Percentiles rank a stretch among this genome's conserved stretches.
Evolutionary conservation across 2,329 filamentous ascomycete species (phyloP).

Genomic region (Simplicillium sp.): DNA sequence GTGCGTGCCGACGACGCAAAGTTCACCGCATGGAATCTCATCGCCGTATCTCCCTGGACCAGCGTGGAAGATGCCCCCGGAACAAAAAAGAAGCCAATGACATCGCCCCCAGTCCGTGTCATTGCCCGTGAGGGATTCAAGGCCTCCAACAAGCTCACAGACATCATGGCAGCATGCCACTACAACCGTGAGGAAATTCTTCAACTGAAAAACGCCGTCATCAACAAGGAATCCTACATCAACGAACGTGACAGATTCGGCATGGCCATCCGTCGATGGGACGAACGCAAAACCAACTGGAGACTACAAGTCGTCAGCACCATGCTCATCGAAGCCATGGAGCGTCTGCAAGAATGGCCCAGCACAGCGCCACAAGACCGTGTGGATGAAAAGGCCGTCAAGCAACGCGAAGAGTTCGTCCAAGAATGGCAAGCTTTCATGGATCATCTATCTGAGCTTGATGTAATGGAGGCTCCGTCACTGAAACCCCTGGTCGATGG

Average conservation of each 20-base stretch:
- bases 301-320: conserved; percentile 60
- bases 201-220: conserved; percentile 45
- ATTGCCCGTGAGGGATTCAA: conserved; percentile 70
- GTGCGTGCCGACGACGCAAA: conserved; percentile 52
- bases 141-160: conserved; percentile 64
- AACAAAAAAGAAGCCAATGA: conserved; percentile 35
- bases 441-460: conserved; percentile 42
- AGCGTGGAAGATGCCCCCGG: conserved; percentile 31
- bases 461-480: conserved; percentile 47
- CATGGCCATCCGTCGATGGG: conserved; percentile 67
- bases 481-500: conserved; percentile 65
- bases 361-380: not conserved
- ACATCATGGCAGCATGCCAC: conserved; percentile 56
- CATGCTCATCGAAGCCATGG: conserved; percentile 53
- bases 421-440: conserved; percentile 44
- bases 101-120: conserved; percentile 38
- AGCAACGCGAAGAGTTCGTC: conserved; percentile 36
- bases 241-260: conserved; percentile 55
- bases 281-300: conserved; percentile 54
- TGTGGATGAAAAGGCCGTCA: conserved; percentile 4
- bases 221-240: conserved; percentile 32
- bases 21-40: conserved; percentile 71
- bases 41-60: conserved; percentile 67
- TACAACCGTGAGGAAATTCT: conserved; percentile 56
- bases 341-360: conserved; percentile 23